Base-by-base conservation (phyloP, 1,284 basidiomycete species). In the Fomitopsis schrenkii region DNA sequence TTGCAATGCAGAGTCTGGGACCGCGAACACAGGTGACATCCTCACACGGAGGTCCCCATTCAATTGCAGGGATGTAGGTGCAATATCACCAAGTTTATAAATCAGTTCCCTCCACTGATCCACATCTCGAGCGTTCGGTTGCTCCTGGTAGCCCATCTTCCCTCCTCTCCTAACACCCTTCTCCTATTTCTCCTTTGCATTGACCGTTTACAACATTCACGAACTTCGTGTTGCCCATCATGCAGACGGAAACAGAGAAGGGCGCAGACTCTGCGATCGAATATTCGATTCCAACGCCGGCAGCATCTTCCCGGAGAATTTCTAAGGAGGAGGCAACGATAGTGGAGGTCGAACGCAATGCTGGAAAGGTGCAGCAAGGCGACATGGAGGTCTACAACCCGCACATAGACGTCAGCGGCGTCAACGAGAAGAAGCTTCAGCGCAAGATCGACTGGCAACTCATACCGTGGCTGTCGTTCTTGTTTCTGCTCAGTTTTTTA, bases 401-500 rank as follows among this genome's bases (percentile, higher is more conserved):
- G 15, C 73, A 82, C 59, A 68, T 85, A 59, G 85, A 87, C 65
- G 73, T 80, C 42, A 82, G 81, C 59, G 78, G 75, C 19, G 73
- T 88, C 36, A 82, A 90, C 70, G 88, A 89, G 71, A 78, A 78
- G 57, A 85, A 83, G 70, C 72, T 90, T 58, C 67, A 90, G 62
- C 78, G 87, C 65, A 90, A 87, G 72, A 78, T 91, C 45, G 88
- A 90, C 72, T 70, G 79, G 61, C 79, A 81, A 19, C 79, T 89
- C 62, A 79, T 89, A 46, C 87, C 88, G 14, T 90, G 87, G 87
- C 70, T 89, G 55, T 83, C 86, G 19, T 80, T 93, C 62, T 74
- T 93, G 63, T 93, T 92, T 73, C 78, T 93, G 41, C 77, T 93
- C 50, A 87, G 86, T 65, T 90, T 90, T 74, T 73, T 88, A 55